Conservation (phyloP, 208 protist genomes). For the Leishmania braziliensis region DNA sequence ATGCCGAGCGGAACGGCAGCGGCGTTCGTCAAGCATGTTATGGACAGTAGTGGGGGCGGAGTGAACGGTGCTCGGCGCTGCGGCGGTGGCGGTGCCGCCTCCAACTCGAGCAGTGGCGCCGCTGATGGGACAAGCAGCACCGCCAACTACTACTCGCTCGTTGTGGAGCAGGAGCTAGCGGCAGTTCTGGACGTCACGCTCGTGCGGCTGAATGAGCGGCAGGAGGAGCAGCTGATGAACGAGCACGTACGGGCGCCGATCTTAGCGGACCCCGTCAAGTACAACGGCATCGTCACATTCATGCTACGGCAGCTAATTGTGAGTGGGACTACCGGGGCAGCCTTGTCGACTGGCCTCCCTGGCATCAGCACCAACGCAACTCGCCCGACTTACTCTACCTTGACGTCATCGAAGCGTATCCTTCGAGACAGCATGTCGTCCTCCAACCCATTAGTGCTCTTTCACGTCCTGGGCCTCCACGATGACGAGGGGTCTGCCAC, state of each 20-base stretch:
- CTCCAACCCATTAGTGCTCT: constrained; percentile 56
- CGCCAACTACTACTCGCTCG: constrained; percentile 49
- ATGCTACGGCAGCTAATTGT: constrained; percentile 60
- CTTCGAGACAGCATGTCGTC: constrained; percentile 44
- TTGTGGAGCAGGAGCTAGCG: constrained; percentile 62
- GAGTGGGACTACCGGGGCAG: not conserved
- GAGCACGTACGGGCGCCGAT: constrained; percentile 65
- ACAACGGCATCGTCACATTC: constrained; percentile 77
- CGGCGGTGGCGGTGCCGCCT: constrained; percentile 2
- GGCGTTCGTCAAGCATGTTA: constrained; percentile 39
- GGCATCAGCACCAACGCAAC: not conserved
- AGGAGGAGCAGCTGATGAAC: constrained; percentile 79
- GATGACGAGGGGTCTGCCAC: constrained; percentile 64
- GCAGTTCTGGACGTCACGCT: constrained; percentile 60
- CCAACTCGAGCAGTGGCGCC: constrained; percentile 32
- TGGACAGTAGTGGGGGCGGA: constrained; percentile 5
- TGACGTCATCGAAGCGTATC: constrained; percentile 18
- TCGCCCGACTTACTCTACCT: not conserved
- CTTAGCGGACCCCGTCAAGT: constrained; percentile 58
- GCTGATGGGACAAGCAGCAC: constrained; percentile 23
- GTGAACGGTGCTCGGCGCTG: not conserved
- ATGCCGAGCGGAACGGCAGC: constrained; percentile 45
- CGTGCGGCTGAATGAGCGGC: constrained; percentile 73
- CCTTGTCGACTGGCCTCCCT: not conserved
- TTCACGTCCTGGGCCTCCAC: constrained; percentile 72